Conservation (phyloP, 2,329 filamentous ascomycete species). For the Akanthomyces lecanii region DNA sequence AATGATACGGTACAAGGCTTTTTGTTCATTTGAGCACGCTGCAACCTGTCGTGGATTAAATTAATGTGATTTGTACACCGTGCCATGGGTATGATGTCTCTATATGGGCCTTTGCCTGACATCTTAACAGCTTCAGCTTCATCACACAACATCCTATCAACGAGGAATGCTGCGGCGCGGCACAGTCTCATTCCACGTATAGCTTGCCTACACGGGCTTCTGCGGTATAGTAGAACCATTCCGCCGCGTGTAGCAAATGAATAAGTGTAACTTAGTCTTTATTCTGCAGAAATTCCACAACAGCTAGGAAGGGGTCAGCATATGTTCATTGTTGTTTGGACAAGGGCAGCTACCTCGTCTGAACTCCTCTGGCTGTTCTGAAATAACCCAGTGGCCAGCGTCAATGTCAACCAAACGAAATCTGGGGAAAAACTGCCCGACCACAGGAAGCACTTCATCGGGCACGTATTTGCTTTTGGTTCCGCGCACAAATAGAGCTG, state of each 20-base stretch:
- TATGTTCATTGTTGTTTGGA: not conserved
- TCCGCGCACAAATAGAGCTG: slow-evolving; percentile 75
- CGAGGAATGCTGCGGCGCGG: too few species aligned
- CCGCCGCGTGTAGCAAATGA: not conserved
- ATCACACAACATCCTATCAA: not conserved
- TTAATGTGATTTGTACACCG: not conserved
- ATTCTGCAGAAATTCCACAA: slow-evolving; percentile 57
- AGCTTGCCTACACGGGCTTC: not conserved
- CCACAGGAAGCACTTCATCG: slow-evolving; percentile 73
- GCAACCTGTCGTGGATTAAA: not conserved
- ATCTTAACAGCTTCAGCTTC: too few species aligned
- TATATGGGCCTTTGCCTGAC: not conserved
- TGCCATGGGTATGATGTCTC: not conserved
- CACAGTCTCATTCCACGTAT: too few species aligned
- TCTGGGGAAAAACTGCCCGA: slow-evolving; percentile 76
- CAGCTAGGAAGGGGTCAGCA: slow-evolving; percentile 39
- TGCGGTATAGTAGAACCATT: not conserved
- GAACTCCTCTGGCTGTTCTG: slow-evolving; percentile 80
- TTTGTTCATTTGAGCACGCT: slow-evolving; percentile 3
- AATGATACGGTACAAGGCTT: slow-evolving; percentile 33
- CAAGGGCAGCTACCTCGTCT: slow-evolving; percentile 52
- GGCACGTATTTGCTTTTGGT: slow-evolving; percentile 74
- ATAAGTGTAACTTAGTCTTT: slow-evolving; percentile 37
- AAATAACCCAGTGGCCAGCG: slow-evolving; percentile 82
- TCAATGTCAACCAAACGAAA: slow-evolving; percentile 73